phyloP scores from a whole-genome alignment of 805 yeast genomes.

The Scheffersomyces coipomensis region DNA sequence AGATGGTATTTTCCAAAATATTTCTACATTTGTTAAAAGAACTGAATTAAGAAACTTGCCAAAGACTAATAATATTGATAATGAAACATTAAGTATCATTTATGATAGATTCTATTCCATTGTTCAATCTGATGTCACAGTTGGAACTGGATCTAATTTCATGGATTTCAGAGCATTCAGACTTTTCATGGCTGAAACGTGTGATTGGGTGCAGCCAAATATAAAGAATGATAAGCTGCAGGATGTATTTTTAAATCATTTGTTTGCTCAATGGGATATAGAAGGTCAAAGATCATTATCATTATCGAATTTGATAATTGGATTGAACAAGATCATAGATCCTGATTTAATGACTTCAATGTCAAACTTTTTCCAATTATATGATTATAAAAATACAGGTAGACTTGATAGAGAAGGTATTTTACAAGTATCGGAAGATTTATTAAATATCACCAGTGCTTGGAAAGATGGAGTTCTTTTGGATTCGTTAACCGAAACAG shows the following conservation, averaged over 20 bases:
- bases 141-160: conserved; percentile 51
- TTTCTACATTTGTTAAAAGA: conserved; percentile 86
- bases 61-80: conserved; percentile 59
- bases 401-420: conserved; percentile 76
- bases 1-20: conserved; percentile 77
- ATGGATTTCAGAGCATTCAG: conserved; percentile 75
- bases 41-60: conserved; percentile 88
- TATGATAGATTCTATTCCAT: conserved; percentile 85
- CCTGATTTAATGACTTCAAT: conserved; percentile 76
- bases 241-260: conserved; percentile 40
- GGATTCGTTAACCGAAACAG: conserved; percentile 61
- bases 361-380: conserved; percentile 75
- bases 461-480: conserved; percentile 73
- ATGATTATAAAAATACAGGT: conserved; percentile 59
- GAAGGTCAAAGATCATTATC: conserved; percentile 54
- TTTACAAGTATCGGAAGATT: conserved; percentile 81
- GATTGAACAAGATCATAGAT: conserved; percentile 67
- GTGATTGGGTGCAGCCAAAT: conserved; percentile 61
- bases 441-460: conserved; percentile 77
- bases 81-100: conserved; percentile 61
- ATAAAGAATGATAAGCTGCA: conserved; percentile 7
- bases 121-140: conserved; percentile 58
- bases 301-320: conserved; percentile 67
- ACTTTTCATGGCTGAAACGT: conserved; percentile 72
- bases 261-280: conserved; percentile 75